Evolutionary conservation across 805 yeast genomes (phyloP), one percentile per base, ranked within the genome.

Genomic region (Candida michaelii): DNA sequence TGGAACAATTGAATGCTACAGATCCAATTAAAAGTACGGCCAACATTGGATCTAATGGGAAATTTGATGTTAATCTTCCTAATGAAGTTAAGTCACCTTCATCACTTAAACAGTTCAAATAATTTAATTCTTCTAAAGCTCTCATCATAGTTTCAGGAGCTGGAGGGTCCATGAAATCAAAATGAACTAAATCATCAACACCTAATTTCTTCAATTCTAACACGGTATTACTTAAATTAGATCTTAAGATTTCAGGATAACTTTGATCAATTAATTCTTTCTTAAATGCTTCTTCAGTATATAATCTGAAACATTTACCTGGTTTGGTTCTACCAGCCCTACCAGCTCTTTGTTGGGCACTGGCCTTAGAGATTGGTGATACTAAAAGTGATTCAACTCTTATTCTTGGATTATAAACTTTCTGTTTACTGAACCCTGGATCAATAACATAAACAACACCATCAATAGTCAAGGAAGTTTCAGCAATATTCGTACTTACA

Each of bases 141-240:
- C 99, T 78, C 99, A 93, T 93, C 99, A 91, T 93, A 5, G 99
- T 93, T 65, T 91, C 99, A 8, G 99, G 99, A 2, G 98, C 98
- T 11, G 99, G 99, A 6, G 99, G 98, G 60, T 91, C 99, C 96
- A 91, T 91, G 60, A 93, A 91, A 63, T 93, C 99, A 59, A 91
- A 91, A 66, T 91, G 98, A 30, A 93, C 99, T 57, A 91, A 78
- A 67, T 91, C 98, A 60, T 93, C 96, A 50, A 91, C 78, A 11
- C 98, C 98, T 50, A 93, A 77, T 65, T 93, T 93, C 63, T 93
- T 93, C 64, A 91, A 74, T 62, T 93, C 96, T 49, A 91, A 69
- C 27, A 91, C 98, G 0, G 97, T 93, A 17, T 89, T 83, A 5
- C 97, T 83, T 58, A 91, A 76, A 66, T 91, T 91, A 46, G 91